These are phyloP conservation scores for Arthrocladium fulminans DNA, from an alignment of 2,329 filamentous ascomycete genomes.

Conservation along the genomic window DNA sequence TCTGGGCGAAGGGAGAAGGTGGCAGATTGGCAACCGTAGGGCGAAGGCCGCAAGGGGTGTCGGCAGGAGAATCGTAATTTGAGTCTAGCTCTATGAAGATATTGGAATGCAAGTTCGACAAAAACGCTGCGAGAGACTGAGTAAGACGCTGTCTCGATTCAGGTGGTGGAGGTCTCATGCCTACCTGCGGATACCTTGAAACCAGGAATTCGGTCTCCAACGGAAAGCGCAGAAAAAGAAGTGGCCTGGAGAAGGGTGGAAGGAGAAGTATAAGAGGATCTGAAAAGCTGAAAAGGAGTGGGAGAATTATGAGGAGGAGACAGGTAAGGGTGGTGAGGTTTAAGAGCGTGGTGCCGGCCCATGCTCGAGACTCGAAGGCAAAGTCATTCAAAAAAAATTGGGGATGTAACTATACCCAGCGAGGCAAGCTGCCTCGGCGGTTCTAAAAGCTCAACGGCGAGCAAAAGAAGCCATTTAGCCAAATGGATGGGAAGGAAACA, in stretches of 20 bases:
- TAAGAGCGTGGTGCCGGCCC: slow-evolving; percentile 22
- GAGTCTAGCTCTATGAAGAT: slow-evolving; percentile 56
- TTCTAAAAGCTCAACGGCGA: background rate
- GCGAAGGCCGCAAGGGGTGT: slow-evolving; percentile 54
- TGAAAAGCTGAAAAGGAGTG: slow-evolving; percentile 7
- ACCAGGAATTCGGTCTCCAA: slow-evolving; percentile 27
- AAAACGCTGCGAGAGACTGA: slow-evolving; percentile 53
- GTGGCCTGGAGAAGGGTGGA: slow-evolving; percentile 15
- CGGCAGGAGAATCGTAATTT: slow-evolving; percentile 54
- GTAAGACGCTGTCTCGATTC: background rate
- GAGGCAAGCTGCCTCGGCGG: background rate
- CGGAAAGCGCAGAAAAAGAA: slow-evolving; percentile 18
- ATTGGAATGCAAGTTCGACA: slow-evolving; percentile 72
- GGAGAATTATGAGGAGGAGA: slow-evolving; percentile 14
- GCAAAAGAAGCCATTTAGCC: slow-evolving; percentile 1
- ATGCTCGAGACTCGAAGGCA: slow-evolving; percentile 8
- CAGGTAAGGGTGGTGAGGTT: slow-evolving; percentile 22
- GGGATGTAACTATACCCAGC: background rate
- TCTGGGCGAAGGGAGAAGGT: slow-evolving; percentile 31
- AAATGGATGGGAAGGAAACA: background rate
- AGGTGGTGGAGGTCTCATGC: slow-evolving; percentile 10
- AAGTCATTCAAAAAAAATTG: background rate
- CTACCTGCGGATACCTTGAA: slow-evolving; percentile 28
- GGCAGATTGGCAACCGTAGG: slow-evolving; percentile 32
- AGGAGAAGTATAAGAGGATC: slow-evolving; percentile 8